Evolutionary conservation across 345 rosid species (phyloP).

Genomic region (Eucalyptus pauciflora): DNA sequence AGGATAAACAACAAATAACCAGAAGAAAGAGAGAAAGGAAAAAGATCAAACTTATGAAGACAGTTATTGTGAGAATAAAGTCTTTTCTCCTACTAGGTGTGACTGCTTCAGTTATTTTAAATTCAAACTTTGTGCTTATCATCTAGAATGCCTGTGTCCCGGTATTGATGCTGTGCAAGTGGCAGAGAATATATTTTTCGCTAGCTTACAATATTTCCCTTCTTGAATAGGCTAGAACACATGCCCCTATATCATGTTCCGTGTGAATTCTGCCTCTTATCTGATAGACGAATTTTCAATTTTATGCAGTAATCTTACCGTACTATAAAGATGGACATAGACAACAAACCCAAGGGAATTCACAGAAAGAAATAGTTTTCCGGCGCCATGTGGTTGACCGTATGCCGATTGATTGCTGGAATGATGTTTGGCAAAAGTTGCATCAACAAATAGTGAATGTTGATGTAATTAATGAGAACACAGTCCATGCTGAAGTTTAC

Average conservation of each 20-base stretch:
- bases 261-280: neutral
- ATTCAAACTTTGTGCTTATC: neutral
- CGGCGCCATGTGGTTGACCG: slow-evolving; percentile 81
- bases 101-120: neutral
- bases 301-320: slow-evolving; percentile 69
- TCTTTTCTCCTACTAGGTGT: neutral
- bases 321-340: slow-evolving; percentile 56
- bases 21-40: neutral
- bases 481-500: slow-evolving; percentile 74
- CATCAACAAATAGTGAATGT: slow-evolving; percentile 85
- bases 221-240: neutral
- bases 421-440: slow-evolving; percentile 87
- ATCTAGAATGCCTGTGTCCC: neutral
- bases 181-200: neutral
- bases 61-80: neutral
- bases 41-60: neutral
- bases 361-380: slow-evolving; percentile 50
- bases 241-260: neutral
- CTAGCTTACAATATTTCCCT: neutral
- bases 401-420: slow-evolving; percentile 97
- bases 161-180: neutral
- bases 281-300: neutral
- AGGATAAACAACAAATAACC: neutral
- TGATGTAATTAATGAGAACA: slow-evolving; percentile 68
- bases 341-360: slow-evolving; percentile 20